Conservation (phyloP, 768 basidiomycete species). For the Lyophyllum semitale region DNA sequence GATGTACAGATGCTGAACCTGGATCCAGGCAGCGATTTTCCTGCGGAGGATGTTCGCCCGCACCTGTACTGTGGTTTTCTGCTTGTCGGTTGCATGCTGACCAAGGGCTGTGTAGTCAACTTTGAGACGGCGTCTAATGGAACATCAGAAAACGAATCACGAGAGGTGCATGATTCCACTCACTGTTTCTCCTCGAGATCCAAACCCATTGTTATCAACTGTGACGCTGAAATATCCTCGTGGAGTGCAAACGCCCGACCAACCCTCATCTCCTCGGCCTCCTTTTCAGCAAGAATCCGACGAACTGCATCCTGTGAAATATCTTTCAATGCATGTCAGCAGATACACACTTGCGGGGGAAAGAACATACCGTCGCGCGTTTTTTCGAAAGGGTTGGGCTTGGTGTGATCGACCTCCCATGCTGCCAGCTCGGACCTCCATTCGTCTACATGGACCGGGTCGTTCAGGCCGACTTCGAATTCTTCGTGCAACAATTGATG, state of each 20-base stretch:
- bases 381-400: conserved; percentile 9
- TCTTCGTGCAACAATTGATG: background rate
- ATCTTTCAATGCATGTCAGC: background rate
- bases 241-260: conserved; percentile 5
- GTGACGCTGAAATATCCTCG: conserved; percentile 2
- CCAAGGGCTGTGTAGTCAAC: background rate
- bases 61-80: background rate
- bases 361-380: conserved; percentile 7
- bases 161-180: background rate
- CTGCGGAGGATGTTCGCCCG: conserved; percentile 4
- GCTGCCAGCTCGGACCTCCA: background rate
- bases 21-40: conserved; percentile 14
- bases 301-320: conserved; percentile 15
- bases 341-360: too few relatives aligned
- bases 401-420: conserved; percentile 7
- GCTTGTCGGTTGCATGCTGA: conserved; percentile 5
- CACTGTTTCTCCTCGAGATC: conserved; percentile 21
- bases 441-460: background rate
- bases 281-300: conserved; percentile 8
- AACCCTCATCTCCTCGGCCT: background rate
- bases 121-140: background rate
- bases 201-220: conserved; percentile 10
- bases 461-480: conserved; percentile 1
- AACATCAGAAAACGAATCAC: background rate
- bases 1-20: conserved; percentile 16